These are phyloP conservation scores for Taiozyma sp. DNA, from an alignment of 1,139 yeast genomes.

Conservation along the genomic window DNA sequence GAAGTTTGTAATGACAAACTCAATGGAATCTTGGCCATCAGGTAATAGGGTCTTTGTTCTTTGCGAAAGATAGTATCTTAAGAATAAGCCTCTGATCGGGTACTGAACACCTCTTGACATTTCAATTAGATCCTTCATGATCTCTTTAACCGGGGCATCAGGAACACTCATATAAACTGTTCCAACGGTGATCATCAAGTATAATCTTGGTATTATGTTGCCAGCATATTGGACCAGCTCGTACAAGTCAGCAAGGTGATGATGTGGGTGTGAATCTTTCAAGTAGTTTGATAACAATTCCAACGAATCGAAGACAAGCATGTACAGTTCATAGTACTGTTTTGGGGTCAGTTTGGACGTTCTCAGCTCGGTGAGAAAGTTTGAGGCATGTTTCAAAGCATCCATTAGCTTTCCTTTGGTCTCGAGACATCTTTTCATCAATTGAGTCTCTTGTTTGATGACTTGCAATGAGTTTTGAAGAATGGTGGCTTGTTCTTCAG, in stretches of 20 bases:
- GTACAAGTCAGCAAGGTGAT: conserved; percentile 76
- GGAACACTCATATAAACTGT: conserved; percentile 77
- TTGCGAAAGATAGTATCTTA: conserved; percentile 85
- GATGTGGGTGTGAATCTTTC: conserved; percentile 59
- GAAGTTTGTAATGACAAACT: conserved; percentile 78
- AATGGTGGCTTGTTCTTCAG: conserved; percentile 14
- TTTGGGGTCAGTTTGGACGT: conserved; percentile 78
- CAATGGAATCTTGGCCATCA: conserved; percentile 38
- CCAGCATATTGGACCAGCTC: conserved; percentile 96
- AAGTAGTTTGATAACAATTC: conserved; percentile 64
- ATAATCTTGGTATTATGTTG: conserved; percentile 85
- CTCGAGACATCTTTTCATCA: conserved; percentile 76
- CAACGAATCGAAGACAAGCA: conserved; percentile 79
- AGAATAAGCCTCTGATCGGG: conserved; percentile 84
- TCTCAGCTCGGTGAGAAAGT: conserved; percentile 77
- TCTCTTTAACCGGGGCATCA: conserved; percentile 79
- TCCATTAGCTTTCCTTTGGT: conserved; percentile 63
- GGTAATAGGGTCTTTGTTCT: conserved; percentile 74
- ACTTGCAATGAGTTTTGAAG: conserved; percentile 15
- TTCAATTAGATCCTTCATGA: conserved; percentile 94
- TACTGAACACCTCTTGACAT: conserved; percentile 99
- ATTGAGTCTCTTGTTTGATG: conserved; percentile 66
- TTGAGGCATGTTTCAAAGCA: conserved; percentile 84
- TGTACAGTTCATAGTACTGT: conserved; percentile 90
- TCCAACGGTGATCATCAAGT: conserved; percentile 94